Evolutionary conservation across 1,284 basidiomycete species (phyloP).

Genomic region (Spongiforma sp.): DNA sequence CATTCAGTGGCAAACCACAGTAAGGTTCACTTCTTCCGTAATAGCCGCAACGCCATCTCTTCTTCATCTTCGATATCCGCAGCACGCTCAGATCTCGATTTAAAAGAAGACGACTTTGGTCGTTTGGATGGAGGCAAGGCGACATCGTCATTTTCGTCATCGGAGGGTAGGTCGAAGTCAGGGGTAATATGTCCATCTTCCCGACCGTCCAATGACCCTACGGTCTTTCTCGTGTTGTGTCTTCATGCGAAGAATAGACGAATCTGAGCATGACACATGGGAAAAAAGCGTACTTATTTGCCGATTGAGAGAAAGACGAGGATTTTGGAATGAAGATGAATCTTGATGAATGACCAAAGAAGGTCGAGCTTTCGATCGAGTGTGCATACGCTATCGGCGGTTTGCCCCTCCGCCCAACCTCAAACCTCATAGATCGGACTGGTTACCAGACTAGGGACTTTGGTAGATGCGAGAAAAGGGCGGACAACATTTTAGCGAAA

Average conservation of each 20-base stretch:
- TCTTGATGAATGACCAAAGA: slow-evolving; percentile 95
- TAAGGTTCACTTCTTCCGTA: slow-evolving; percentile 39
- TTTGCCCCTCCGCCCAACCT: slow-evolving; percentile 73
- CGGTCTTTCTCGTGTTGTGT: slow-evolving; percentile 29
- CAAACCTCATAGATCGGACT: slow-evolving; percentile 90
- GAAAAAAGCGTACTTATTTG: slow-evolving; percentile 90
- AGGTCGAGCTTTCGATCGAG: slow-evolving; percentile 92
- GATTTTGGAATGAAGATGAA: slow-evolving; percentile 90
- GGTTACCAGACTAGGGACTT: slow-evolving; percentile 83
- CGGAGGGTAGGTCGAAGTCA: slow-evolving; percentile 64
- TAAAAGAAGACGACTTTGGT: slow-evolving; percentile 30
- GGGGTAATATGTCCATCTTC: slow-evolving; percentile 80
- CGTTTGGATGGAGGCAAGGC: slow-evolving; percentile 48
- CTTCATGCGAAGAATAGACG: slow-evolving; percentile 24
- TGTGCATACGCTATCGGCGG: slow-evolving; percentile 67
- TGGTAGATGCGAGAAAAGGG: slow-evolving; percentile 88
- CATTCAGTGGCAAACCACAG: no score
- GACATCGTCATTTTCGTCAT: slow-evolving; percentile 44
- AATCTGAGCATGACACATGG: slow-evolving; percentile 2
- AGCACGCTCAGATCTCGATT: slow-evolving; percentile 6
- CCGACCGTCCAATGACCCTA: slow-evolving; percentile 46
- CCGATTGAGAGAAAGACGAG: slow-evolving; percentile 96
- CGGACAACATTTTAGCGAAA: slow-evolving; percentile 88
- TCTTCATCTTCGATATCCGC: slow-evolving; percentile 55
- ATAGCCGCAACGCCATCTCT: slow-evolving; percentile 51